Base-by-base conservation (phyloP, 345 rosid genomes). In the Atalantia buxifolia region DNA sequence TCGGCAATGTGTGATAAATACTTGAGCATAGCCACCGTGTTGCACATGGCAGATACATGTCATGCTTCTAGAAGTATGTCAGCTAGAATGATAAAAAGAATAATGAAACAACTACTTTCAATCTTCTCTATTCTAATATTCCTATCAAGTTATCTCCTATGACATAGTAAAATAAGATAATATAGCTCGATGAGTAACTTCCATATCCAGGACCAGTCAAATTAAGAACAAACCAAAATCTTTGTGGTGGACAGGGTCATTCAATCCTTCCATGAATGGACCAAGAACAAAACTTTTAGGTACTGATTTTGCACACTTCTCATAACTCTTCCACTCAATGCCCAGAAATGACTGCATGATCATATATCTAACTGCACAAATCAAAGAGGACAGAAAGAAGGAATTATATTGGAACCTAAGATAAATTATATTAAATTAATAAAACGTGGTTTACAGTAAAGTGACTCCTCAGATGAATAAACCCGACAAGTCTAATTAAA, bases 301-400 rank as follows among this genome's bases (percentile, higher is more conserved):
- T 84, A 93, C 88, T 45, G 88, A 88, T 77, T 81, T 88, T 68
- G 87, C 90, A 84, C 87, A 81, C 62, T 84, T 83, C 75, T 89
- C 85, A 76, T 88, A 89, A 50, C 79, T 89, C 78, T 28, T 82
- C 98, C 98, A 95, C 55, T 91, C 87, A 8, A 95, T 87, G 60
- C 89, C 90, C 85, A 91, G 72, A 89, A 95, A 95, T 13, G 97
- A 95, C 79, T 93, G 92, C 97, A 95, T 84, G 83, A 93, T 87
- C 85, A 93, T 87, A 93, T 98, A 90, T 89, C 99, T 91, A 78
- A 95, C 99, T 95, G 93, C 88, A 87, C 60, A 83, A 84, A 65
- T 76, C 72, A 73, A 71, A 48, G 48, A 38, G 59, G 8, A 18
- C 16, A 42, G 8, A 14, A 60, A 27, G 53, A 74, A 1, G 7